Evolutionary conservation across 177 flowering plant species (phyloP), one percentile per base, ranked within the genome.

Genomic region (Vitis hybrid): DNA sequence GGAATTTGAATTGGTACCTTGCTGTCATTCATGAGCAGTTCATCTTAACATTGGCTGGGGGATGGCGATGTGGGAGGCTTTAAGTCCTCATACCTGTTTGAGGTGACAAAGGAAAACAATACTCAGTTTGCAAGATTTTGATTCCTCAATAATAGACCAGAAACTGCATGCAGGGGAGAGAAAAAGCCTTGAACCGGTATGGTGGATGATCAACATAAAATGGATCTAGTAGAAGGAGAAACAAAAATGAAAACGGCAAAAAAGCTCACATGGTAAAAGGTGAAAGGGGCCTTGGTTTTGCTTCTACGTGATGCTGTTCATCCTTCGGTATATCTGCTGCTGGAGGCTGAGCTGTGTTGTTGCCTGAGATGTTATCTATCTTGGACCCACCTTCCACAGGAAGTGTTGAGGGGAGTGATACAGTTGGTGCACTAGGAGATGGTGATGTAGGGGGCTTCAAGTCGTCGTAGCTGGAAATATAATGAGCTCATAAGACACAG

Each of bases 41-140:
- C 7, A 6, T 50, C 58, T 59, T 78, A 76, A 34, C 3, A 75
- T 67, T 79, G 76, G 66, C 61, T 65, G 14, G 81, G 78, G 26
- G 76, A 74, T 61, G 88, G 88, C 7, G 45, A 81, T 34, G 84
- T 71, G 71, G 98, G 98, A 59, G 93, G 98, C 84, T 91, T 93
- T 69, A 93, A 67, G 69, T 91, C 97, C 59, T 89, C 94, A 20
- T 94, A 91, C 94, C 97, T 94, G 82, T 66, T 76, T 10, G 20
- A 50, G 19, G 19, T 39, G 48, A 73, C 10, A 63, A 15, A 69
- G 57, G 50, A 20, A 22, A 45, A 5, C 6, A 2, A 55, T 1
- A 10, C 4, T 66, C 10, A 39, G 18, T 45, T 12, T 16, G 66
- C 11, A 55, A 31, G n/a, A 34, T 5, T 60, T 48, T 39, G 39